Evolutionary conservation across 2,329 filamentous ascomycete species (phyloP), one percentile per base, ranked within the genome.

Genomic region (Pseudocercospora eumusae): DNA sequence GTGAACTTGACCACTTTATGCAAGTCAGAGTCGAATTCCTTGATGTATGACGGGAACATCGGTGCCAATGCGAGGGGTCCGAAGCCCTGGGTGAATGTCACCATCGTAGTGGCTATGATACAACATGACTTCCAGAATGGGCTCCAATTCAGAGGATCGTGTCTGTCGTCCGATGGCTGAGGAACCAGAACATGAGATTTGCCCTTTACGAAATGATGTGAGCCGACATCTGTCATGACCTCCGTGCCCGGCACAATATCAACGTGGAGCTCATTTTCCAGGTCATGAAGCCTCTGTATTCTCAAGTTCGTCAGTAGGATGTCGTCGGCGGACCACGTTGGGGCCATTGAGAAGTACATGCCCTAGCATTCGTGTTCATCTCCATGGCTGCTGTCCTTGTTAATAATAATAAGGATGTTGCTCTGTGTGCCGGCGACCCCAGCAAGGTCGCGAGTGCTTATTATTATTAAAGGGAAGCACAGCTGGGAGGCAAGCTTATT

Each of bases 191-290:
- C 80, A 33, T 79, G 75, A 21, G 74, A 71, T 20, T 73, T 71
- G 21, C 79, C 77, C 68, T 87, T 88, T 69, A 88, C 84, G 68
- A 88, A 88, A 72, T 88, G 86, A 73, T 87, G 84, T 0, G 77
- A 76, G 20, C 84, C 85, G 40, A 88, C 81, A 77, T 89, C 83
- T 8, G 79, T 75, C 84, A 86, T 86, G 69, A 86, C 78, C 72
- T 86, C 83, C 3, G 84, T 86, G 23, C 84, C 84, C 3, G 84
- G 84, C 44, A 84, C 73, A 60, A 86, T 81, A 64, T 83, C 80
- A 31, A 77, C 77, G 59, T 82, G 76, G 62, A 86, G 79, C 76
- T 84, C 81, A 59, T 77, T 67, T 70, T 83, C 82, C 64, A 84
- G 75, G 62, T 80, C 76, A 60, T 71, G 76, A 50, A 77, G 73